Evolutionary conservation across 2,329 filamentous ascomycete species (phyloP).

Genomic region (Microcyclospora tardicrescens): DNA sequence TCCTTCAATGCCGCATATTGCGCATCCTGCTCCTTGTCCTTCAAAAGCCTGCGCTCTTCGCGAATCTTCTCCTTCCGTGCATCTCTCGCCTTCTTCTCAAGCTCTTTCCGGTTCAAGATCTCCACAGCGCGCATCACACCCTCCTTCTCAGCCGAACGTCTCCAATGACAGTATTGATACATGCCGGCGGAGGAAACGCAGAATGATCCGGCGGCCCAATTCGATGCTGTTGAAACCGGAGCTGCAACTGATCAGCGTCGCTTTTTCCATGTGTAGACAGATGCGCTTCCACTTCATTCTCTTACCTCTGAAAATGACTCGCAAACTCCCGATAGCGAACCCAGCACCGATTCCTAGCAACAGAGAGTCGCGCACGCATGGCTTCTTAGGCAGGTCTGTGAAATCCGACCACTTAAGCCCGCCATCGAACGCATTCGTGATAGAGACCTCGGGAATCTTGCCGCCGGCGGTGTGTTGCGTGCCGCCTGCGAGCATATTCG

Average conservation of each 20-base stretch:
- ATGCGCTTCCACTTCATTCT: background rate
- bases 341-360: slow-evolving; percentile 72
- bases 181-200: slow-evolving; percentile 54
- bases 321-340: slow-evolving; percentile 59
- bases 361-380: slow-evolving; percentile 72
- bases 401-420: slow-evolving; percentile 56
- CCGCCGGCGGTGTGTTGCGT: slow-evolving; percentile 49
- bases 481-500: slow-evolving; percentile 44
- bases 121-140: slow-evolving; percentile 80
- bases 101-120: slow-evolving; percentile 61
- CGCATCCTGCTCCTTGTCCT: slow-evolving; percentile 31
- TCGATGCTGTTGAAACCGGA: slow-evolving; percentile 54
- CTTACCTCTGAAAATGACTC: slow-evolving; percentile 62
- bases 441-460: slow-evolving; percentile 42
- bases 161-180: slow-evolving; percentile 75
- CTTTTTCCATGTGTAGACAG: background rate
- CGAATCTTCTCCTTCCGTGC: slow-evolving; percentile 29
- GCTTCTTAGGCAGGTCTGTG: slow-evolving; percentile 58
- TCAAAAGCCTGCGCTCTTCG: slow-evolving; percentile 28
- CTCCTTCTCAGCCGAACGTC: slow-evolving; percentile 58
- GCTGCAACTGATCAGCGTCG: slow-evolving; percentile 28
- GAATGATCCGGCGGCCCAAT: slow-evolving; percentile 77
- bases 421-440: slow-evolving; percentile 49
- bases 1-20: slow-evolving; percentile 18
- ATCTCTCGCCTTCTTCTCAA: slow-evolving; percentile 42